Base-by-base conservation (phyloP, 2,329 filamentous ascomycete species). In the Raffaelea ambrosiae region DNA sequence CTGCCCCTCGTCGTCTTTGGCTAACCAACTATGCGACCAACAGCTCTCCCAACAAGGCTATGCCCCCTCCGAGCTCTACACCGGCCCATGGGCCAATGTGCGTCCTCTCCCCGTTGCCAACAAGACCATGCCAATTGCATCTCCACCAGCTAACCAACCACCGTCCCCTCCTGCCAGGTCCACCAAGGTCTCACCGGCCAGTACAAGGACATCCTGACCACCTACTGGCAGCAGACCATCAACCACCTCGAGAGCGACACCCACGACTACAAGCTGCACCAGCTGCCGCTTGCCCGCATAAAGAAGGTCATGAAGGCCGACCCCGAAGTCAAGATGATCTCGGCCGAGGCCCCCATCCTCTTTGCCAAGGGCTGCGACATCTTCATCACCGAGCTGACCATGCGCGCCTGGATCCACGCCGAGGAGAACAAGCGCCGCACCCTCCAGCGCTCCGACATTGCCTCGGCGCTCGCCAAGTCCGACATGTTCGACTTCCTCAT, bases 291-390 rank as follows among this genome's bases (percentile, higher is more conserved):
- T 38, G 93, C 93, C n/a, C 85, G 93, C 47, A 98, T 98, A 72
- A 98, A 98, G 75, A 98, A 98, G 67, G 93, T 98, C 56, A 98
- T 98, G 93, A 98, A 98, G 70, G 93, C 93, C 1, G 93, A 98
- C 58, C 93, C 93, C 0, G 93, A 98, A 60, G 93, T 98, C 43
- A 98, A 98, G 73, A 98, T 98, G 93, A 98, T 98, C 54, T 97
- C 90, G 4, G 93, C 93, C 9, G 93, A 98, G 69, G 93, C 93
- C 2, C 93, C 93, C 1, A 98, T 98, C 57, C 74, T 98, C 14
- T 98, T 98, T 61, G 93, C 93, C 45, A 98, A 98, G 68, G 93
- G 91, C 35, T 97, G 93, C 67, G 93, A 98, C 63, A 96, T 97
- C 62, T 98, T 98, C 70, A 98, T 98, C 62, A 96, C 90, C 1